Evolutionary conservation across 2,329 filamentous ascomycete species (phyloP).

Genomic region (Cephalotrichum gorgonifer): DNA sequence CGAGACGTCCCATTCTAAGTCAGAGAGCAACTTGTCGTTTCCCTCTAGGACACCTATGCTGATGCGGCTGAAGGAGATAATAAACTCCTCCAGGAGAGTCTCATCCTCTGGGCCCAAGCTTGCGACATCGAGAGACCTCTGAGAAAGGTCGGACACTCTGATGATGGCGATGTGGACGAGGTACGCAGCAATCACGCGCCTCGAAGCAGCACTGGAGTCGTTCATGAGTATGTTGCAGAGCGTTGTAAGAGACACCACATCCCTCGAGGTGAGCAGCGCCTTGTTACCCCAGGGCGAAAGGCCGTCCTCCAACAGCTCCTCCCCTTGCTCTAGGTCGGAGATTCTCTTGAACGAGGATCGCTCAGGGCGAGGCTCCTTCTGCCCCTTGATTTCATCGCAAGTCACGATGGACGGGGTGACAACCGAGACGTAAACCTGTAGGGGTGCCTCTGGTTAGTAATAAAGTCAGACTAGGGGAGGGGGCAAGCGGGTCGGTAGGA

Average conservation of each 20-base stretch:
- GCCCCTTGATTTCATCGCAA: neutral
- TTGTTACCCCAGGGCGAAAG: neutral
- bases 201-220: neutral
- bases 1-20: conserved; percentile 16
- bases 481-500: neutral
- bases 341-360: neutral
- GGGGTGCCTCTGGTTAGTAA: neutral
- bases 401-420: neutral
- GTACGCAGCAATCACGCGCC: conserved; percentile 10
- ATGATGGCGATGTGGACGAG: conserved; percentile 16
- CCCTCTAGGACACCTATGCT: neutral
- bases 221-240: conserved; percentile 9
- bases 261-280: conserved; percentile 7
- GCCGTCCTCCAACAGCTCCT: neutral
- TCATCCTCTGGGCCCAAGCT: neutral
- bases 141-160: conserved; percentile 12
- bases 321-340: neutral
- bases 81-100: neutral
- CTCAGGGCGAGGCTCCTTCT: neutral
- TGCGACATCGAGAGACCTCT: conserved; percentile 11
- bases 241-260: conserved; percentile 11
- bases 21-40: neutral
- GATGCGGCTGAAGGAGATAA: neutral
- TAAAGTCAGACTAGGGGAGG: neutral
- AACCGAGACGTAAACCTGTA: neutral